These are phyloP conservation scores for Mortierella sp. DNA, from an alignment of 371 early-diverging fungal genomes.

Conservation along the genomic window DNA sequence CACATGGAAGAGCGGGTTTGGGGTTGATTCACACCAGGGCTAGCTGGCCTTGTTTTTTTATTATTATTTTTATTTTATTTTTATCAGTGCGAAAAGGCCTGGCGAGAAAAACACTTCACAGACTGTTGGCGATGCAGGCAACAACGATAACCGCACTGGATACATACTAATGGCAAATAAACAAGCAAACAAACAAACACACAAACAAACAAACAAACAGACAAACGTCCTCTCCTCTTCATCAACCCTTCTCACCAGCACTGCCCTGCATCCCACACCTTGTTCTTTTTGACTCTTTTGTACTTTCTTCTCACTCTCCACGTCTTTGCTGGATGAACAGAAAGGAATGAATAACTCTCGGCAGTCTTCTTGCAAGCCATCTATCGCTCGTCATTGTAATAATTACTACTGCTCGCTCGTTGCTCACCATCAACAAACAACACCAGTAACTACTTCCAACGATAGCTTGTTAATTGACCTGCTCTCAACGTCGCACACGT, in stretches of 20 bases:
- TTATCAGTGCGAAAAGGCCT: too few relatives aligned
- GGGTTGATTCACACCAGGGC: background rate
- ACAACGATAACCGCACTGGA: too few relatives aligned
- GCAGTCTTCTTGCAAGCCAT: background rate
- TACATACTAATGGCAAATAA: too few relatives aligned
- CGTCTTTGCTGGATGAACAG: background rate
- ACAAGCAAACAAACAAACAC: too few relatives aligned
- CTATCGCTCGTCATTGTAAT: background rate
- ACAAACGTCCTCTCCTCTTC: background rate
- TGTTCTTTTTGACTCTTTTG: too few relatives aligned
- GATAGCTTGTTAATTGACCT: background rate
- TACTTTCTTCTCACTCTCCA: background rate
- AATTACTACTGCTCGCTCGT: background rate
- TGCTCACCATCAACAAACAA: background rate
- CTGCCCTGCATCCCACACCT: background rate
- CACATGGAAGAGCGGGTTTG: background rate
- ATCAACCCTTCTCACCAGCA: background rate
- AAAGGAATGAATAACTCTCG: too few relatives aligned
- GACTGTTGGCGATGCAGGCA: too few relatives aligned
- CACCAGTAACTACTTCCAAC: background rate
- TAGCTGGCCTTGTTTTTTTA: too few relatives aligned
- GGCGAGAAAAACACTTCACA: too few relatives aligned
- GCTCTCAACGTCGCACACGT: constrained; percentile 24
- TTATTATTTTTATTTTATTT: too few relatives aligned
- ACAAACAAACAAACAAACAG: too few relatives aligned